Evolutionary conservation across 345 rosid genomes (phyloP).

Genomic region (Hypericum perforatum): DNA sequence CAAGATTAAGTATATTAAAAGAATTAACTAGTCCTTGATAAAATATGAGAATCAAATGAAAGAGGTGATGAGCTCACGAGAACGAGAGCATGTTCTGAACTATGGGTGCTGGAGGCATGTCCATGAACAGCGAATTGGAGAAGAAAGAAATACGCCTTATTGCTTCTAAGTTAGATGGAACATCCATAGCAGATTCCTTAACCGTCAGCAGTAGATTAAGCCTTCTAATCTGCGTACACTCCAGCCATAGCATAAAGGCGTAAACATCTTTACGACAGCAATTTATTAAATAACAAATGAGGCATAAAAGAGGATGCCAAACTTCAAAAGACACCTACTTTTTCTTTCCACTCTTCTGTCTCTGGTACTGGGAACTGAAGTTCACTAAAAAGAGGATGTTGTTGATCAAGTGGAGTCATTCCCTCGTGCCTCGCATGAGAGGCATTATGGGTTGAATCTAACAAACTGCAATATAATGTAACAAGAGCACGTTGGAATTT

Average conservation of each 20-base stretch:
- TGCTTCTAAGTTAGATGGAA: slow-evolving; percentile 62
- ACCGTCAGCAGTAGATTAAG: slow-evolving; percentile 50
- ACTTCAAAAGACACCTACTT: slow-evolving; percentile 19
- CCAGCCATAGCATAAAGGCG: slow-evolving; percentile 1
- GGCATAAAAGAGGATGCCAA: background rate
- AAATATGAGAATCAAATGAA: background rate
- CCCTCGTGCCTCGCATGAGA: slow-evolving; percentile 37
- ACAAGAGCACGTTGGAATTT: slow-evolving; percentile 1
- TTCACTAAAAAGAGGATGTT: slow-evolving; percentile 29
- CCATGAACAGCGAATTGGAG: slow-evolving; percentile 60
- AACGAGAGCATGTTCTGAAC: slow-evolving; percentile 59
- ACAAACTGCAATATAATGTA: slow-evolving; percentile 24
- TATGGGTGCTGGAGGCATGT: slow-evolving; percentile 59
- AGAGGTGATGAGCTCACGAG: slow-evolving; percentile 24
- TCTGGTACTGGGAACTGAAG: slow-evolving; percentile 39
- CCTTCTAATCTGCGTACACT: slow-evolving; percentile 38
- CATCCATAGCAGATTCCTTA: slow-evolving; percentile 58
- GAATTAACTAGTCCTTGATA: too few relatives aligned
- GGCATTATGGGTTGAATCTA: slow-evolving; percentile 36
- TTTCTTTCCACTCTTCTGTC: slow-evolving; percentile 48
- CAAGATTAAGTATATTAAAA: too few relatives aligned
- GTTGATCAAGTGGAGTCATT: slow-evolving; percentile 51
- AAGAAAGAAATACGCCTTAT: slow-evolving; percentile 61
- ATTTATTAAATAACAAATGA: too few relatives aligned
- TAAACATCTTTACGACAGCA: background rate